These are phyloP conservation scores for Isabelozyma rhagii DNA, from an alignment of 805 yeast species.

Conservation along the genomic window DNA sequence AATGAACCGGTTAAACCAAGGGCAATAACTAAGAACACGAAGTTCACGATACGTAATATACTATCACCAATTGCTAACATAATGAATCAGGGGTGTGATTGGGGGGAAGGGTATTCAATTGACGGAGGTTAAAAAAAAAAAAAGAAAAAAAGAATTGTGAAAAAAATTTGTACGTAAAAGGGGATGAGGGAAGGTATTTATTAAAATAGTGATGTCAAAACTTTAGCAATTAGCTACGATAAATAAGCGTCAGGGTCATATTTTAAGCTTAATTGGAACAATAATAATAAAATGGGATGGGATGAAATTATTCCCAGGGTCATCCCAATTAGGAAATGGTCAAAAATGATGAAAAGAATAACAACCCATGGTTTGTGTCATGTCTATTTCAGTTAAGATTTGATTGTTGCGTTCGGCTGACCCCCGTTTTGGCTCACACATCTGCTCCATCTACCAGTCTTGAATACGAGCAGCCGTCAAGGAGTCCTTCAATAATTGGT, in stretches of 20 bases:
- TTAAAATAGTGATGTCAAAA: not conserved
- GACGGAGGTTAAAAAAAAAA: not conserved
- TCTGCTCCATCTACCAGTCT: not conserved
- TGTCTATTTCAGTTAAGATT: not conserved
- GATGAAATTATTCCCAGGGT: not conserved
- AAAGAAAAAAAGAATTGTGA: not conserved
- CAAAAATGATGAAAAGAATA: not conserved
- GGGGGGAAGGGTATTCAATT: constrained; percentile 1
- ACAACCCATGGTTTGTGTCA: not conserved
- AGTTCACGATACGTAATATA: constrained; percentile 69
- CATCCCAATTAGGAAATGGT: not conserved
- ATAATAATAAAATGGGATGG: not conserved
- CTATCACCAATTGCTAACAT: constrained; percentile 75
- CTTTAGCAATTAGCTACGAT: not conserved
- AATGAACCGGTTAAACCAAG: constrained; percentile 91
- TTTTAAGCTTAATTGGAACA: not conserved
- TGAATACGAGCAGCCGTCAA: not conserved
- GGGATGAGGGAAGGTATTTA: not conserved
- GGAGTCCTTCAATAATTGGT: too few relatives aligned
- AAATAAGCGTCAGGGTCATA: not conserved
- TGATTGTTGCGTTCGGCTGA: not conserved
- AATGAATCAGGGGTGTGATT: constrained; percentile 8
- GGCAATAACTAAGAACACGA: constrained; percentile 70
- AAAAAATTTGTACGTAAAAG: not conserved
- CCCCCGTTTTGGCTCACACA: not conserved